Evolutionary conservation across 345 rosid genomes (phyloP), one percentile per base, ranked within the genome.

Genomic region (Crucihimalaya himalaica): DNA sequence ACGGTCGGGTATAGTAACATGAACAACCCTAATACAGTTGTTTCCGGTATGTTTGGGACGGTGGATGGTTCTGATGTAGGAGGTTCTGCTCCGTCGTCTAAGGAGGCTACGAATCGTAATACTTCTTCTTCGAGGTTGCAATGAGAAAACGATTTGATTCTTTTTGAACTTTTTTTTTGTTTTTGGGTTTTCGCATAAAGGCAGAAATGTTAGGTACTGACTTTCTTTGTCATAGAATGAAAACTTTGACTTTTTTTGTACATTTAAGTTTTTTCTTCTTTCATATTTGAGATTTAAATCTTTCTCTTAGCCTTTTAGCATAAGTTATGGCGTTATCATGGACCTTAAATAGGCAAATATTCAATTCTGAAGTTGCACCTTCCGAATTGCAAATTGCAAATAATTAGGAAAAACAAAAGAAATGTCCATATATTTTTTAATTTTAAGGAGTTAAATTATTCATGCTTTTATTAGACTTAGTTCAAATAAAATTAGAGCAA

Each of bases 161-260:
- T 71, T 77, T 73, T 61, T 42, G 34, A 18, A 47, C n/a, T 31
- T 42, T 8, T 53, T 53, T 51, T 8, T 55, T 55, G 7, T 68
- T 45, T 12, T 16, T 43, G 25, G 45, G 64, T 56, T 76, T 69
- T 69, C 71, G 75, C 71, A 65, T 77, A 77, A 71, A 77, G 77
- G 80, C 72, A 71, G 68, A 77, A 71, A 77, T 77, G 81, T 78
- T 77, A 77, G 80, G 80, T 77, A 71, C 80, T 77, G 80, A 77
- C 80, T 71, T 77, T 71, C 72, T 71, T 77, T 65, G 72, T 58
- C 76, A 56, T 65, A 58, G 80, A 50, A 77, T 65, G 80, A 78
- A 66, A 71, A 58, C 46, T 72, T 78, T 78, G 81, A 71, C 77
- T 48, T 71, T 47, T 46, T 46, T 47, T 77, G 77, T 71, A 51